phyloP scores from a whole-genome alignment of 2,329 filamentous ascomycete genomes.

The Fusarium brachygibbosum region DNA sequence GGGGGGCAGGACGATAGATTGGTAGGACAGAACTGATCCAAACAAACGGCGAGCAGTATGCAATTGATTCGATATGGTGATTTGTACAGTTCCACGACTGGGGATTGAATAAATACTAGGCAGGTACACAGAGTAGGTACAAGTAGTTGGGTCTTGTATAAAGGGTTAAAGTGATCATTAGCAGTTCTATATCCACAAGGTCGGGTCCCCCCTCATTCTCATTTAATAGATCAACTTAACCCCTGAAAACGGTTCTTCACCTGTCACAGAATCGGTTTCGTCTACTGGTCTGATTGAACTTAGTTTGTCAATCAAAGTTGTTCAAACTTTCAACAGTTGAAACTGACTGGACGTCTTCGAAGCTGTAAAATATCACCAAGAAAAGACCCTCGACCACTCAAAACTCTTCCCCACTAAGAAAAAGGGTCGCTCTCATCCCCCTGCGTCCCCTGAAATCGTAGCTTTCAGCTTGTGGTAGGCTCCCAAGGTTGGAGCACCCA shows the following conservation, averaged over 20 bases:
- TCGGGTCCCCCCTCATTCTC: conserved; percentile 24
- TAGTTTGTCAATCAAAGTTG: neutral
- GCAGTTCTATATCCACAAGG: conserved; percentile 20
- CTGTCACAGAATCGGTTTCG: neutral
- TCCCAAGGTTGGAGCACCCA: conserved; percentile 22
- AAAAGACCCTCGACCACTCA: conserved; percentile 25
- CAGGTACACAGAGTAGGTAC: conserved; percentile 2
- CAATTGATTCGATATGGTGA: neutral
- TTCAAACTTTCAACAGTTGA: neutral
- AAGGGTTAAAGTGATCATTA: conserved; percentile 16
- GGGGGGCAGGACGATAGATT: conserved; percentile 1
- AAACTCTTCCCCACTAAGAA: conserved; percentile 25
- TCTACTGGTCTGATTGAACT: neutral
- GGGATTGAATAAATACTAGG: neutral
- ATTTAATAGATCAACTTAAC: conserved; percentile 7
- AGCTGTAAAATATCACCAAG: conserved; percentile 14
- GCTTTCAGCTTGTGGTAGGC: conserved; percentile 25
- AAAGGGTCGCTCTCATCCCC: conserved; percentile 29
- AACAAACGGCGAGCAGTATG: neutral
- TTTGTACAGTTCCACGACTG: neutral
- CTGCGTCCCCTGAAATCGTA: conserved; percentile 37
- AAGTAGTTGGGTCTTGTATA: neutral
- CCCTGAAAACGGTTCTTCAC: conserved; percentile 18
- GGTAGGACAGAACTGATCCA: neutral
- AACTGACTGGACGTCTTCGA: conserved; percentile 7